Percentiles rank a stretch among this genome's conserved stretches.
Evolutionary conservation across 1,284 basidiomycete species (phyloP).

Genomic region (Pyrrhoderma noxium): DNA sequence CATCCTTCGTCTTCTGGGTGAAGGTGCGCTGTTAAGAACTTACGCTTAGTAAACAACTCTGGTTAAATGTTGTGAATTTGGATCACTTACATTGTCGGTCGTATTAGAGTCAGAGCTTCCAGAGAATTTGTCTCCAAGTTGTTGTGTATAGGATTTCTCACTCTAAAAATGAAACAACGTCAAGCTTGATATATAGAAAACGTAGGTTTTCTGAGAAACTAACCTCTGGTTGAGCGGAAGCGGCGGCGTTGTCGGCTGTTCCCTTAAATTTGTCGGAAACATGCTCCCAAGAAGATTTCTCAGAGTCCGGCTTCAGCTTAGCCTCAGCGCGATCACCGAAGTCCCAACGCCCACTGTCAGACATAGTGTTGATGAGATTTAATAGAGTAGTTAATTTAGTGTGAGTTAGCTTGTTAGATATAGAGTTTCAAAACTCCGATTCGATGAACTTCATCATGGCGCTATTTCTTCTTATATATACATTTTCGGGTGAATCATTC

Average conservation of each 20-base stretch:
- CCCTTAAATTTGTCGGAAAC: conserved; percentile 47
- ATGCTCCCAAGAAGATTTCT: conserved; percentile 50
- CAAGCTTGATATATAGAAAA: conserved; percentile 14
- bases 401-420: conserved; percentile 4
- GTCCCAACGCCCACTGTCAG: conserved; percentile 34
- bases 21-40: conserved; percentile 31
- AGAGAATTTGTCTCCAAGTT: conserved; percentile 36
- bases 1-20: conserved; percentile 43
- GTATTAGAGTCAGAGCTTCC: conserved; percentile 30
- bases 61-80: background rate
- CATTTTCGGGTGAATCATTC: background rate
- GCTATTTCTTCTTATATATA: background rate
- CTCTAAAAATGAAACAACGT: conserved; percentile 26
- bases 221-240: conserved; percentile 38
- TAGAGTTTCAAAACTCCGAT: background rate
- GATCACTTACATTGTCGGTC: conserved; percentile 23
- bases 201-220: conserved; percentile 18
- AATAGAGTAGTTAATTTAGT: background rate
- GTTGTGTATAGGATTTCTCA: conserved; percentile 40
- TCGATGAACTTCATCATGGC: background rate
- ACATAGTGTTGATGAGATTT: conserved; percentile 8
- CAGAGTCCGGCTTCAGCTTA: conserved; percentile 45
- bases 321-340: conserved; percentile 44
- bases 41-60: background rate
- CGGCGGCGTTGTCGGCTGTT: conserved; percentile 28